Evolutionary conservation across 345 rosid species (phyloP).

Genomic region (Acer negundo): DNA sequence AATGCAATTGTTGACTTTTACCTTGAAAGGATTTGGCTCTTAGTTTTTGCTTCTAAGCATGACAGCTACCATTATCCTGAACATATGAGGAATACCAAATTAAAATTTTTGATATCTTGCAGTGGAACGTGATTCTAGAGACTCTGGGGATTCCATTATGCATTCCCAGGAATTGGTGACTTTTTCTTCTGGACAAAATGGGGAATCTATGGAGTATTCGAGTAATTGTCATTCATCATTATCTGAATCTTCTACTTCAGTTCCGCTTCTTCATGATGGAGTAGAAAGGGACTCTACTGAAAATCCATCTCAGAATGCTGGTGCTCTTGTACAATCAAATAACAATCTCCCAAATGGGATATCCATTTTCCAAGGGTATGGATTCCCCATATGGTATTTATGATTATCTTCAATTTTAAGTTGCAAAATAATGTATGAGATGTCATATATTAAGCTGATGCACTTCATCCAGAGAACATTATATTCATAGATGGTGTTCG

Average conservation of each 20-base stretch:
- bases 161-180: conserved; percentile 57
- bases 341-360: conserved; percentile 46
- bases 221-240: conserved; percentile 42
- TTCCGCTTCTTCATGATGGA: conserved; percentile 29
- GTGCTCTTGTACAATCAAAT: conserved; percentile 51
- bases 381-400: conserved; percentile 22
- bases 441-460: not conserved
- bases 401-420: conserved; percentile 11
- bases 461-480: not conserved
- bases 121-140: conserved; percentile 59
- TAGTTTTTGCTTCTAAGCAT: not conserved
- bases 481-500: not conserved
- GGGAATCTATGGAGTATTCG: conserved; percentile 35
- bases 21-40: not conserved
- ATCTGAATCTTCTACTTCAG: conserved; percentile 51
- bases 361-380: conserved; percentile 83
- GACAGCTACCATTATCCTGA: not conserved
- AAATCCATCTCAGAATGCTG: conserved; percentile 38
- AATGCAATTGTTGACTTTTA: not conserved
- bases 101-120: conserved; percentile 17
- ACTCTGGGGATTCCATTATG: conserved; percentile 40
- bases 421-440: not conserved
- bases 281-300: conserved; percentile 36
- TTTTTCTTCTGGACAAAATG: conserved; percentile 42
- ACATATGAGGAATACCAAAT: not conserved